A percentile compares a stretch with the other conserved stretches of the same genome.
phyloP scores from a whole-genome alignment of 1,284 basidiomycete genomes.

The Cerioporus squamosus region DNA sequence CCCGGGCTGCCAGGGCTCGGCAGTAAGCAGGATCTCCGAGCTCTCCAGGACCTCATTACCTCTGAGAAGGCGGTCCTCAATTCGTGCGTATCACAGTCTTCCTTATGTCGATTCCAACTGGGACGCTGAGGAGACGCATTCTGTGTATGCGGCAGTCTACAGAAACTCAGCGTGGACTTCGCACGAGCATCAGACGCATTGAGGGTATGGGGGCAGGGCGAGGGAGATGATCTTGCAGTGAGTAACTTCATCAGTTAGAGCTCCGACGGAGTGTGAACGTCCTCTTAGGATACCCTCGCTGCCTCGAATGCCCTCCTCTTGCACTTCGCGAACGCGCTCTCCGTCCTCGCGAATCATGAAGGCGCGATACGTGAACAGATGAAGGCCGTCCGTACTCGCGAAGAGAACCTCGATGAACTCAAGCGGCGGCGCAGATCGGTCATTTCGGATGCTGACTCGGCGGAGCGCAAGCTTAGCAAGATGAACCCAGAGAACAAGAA shows the following conservation, averaged over 20 bases:
- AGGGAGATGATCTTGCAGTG: slow-evolving; percentile 88
- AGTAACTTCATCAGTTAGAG: slow-evolving; percentile 31
- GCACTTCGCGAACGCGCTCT: slow-evolving; percentile 73
- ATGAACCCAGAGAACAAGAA: slow-evolving; percentile 95
- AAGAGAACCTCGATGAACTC: slow-evolving; percentile 84
- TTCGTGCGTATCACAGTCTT: slow-evolving; percentile 51
- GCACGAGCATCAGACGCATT: slow-evolving; percentile 78
- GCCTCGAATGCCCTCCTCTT: slow-evolving; percentile 75
- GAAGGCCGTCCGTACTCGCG: slow-evolving; percentile 81
- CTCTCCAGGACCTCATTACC: slow-evolving; percentile 88
- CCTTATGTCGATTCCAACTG: background rate
- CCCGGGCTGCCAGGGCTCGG: slow-evolving; percentile 74
- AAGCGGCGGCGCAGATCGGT: slow-evolving; percentile 73
- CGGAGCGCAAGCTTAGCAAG: slow-evolving; percentile 88
- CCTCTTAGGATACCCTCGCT: slow-evolving; percentile 73
- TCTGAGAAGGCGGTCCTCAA: slow-evolving; percentile 85
- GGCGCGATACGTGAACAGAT: slow-evolving; percentile 75
- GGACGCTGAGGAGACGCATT: background rate
- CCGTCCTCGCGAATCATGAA: slow-evolving; percentile 77
- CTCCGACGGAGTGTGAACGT: background rate
- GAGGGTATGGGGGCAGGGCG: slow-evolving; percentile 79
- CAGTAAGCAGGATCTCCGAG: slow-evolving; percentile 83
- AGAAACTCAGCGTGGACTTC: slow-evolving; percentile 70
- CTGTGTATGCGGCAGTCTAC: slow-evolving; percentile 45
- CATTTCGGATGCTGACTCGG: slow-evolving; percentile 78